phyloP scores from a whole-genome alignment of 2,329 filamentous ascomycete genomes.

The Pseudogymnoascus sp. region DNA sequence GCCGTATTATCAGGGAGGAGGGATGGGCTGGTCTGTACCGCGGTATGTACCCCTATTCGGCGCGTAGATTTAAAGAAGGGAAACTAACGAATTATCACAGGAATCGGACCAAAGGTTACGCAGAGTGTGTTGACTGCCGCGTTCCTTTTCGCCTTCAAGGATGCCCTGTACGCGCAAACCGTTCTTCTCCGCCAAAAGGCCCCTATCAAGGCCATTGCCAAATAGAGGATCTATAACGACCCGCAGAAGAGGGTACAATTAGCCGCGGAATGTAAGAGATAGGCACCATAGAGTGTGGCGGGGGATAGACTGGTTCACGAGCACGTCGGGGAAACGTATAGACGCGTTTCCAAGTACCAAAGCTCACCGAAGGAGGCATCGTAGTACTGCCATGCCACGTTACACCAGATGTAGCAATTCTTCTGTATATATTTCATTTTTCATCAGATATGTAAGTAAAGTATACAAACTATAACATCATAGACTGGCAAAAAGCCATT shows the following conservation, averaged over 20 bases:
- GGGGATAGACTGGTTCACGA: not conserved
- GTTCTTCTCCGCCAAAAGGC: slow-evolving; percentile 49
- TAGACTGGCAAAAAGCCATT: not conserved
- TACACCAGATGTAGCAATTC: not conserved
- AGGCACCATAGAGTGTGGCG: not conserved
- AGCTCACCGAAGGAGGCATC: not conserved
- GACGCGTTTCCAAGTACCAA: not conserved
- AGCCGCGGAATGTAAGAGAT: not conserved
- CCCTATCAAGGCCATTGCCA: slow-evolving; percentile 19
- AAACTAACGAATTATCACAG: slow-evolving; percentile 37
- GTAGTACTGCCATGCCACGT: not conserved
- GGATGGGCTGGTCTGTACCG: slow-evolving; percentile 91
- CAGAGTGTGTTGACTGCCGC: slow-evolving; percentile 96
- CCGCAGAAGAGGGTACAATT: not conserved
- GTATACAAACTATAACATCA: not conserved
- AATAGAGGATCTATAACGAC: not conserved
- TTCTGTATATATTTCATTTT: slow-evolving; percentile 15
- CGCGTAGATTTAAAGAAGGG: not conserved
- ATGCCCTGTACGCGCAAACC: slow-evolving; percentile 81
- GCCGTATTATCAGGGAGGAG: slow-evolving; percentile 74
- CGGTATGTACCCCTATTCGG: slow-evolving; percentile 45
- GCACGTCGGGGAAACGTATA: not conserved
- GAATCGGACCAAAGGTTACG: slow-evolving; percentile 90
- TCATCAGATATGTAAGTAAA: slow-evolving; percentile 11
- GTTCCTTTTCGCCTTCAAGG: slow-evolving; percentile 96